Base-by-base conservation (phyloP, 2,329 filamentous ascomycete genomes). In the Verticillium zaregamsianum region DNA sequence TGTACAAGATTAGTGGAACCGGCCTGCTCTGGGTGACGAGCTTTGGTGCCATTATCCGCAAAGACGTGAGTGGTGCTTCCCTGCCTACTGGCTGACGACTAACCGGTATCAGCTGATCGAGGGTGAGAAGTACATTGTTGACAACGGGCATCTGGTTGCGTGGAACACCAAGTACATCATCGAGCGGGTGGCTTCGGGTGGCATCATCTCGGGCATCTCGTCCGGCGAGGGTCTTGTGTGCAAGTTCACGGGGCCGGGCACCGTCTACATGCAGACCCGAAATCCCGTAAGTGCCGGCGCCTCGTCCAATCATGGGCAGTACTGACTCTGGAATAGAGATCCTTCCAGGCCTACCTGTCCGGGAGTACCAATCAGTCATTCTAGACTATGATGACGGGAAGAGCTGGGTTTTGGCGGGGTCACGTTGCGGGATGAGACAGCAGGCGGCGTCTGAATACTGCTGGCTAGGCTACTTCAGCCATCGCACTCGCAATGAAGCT, bases 151-250 rank as follows among this genome's bases (percentile, higher is more conserved):
- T 68, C 82, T 98, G 1, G 93, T 98, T 0, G 94, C 95, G 0
- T 99, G 95, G 95, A 97, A 97, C 73, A 93, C 91, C 71, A 92
- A 96, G 71, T 99, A 98, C 70, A 84, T 91, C 5, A 87, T 99
- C 65, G 93, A 97, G 77, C 88, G 95, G 17, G 90, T 96, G 4
- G 89, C 94, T 0, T 95, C 91, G 3, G 95, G 95, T 2, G 95
- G 95, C 40, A 88, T 99, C 65, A 90, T 99, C n/a, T 94, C 91
- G n/a, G 88, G 89, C 11, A 75, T 97, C 25, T 87, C 88, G 32
- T 89, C 92, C 0, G 90, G 85, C 0, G 95, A 99, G 76, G 95
- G 95, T 0, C 79, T 98, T 39, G 93, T 97, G 4, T 99, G 95
- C 80, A 96, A 93, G 72, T 98, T 98, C 67, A 92, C 89, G 0